Percentiles rank a stretch among this genome's conserved stretches.
Conservation (phyloP, 2,329 filamentous ascomycete genomes). For the Venturia effusa region DNA sequence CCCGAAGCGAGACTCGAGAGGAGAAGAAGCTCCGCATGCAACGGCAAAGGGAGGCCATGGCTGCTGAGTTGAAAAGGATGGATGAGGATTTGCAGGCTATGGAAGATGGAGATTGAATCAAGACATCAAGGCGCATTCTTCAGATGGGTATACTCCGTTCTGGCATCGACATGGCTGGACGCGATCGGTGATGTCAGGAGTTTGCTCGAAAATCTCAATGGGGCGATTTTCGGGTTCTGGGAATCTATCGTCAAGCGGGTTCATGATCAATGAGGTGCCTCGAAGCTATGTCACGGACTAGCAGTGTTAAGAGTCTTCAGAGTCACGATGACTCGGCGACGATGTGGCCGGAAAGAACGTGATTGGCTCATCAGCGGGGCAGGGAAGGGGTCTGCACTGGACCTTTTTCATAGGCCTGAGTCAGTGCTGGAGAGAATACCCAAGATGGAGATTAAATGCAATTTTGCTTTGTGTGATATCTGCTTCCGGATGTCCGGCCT, state of each 20-base stretch:
- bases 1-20: slow-evolving; percentile 16
- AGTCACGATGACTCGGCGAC: neutral
- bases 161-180: too few species aligned
- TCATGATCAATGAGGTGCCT: neutral
- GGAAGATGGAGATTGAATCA: neutral
- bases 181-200: too few species aligned
- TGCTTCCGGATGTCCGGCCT: too few species aligned
- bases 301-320: neutral
- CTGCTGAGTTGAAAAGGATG: slow-evolving; percentile 22
- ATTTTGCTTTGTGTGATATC: too few species aligned
- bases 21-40: slow-evolving; percentile 22
- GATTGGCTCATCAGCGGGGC: too few species aligned
- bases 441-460: too few species aligned
- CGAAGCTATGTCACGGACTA: neutral
- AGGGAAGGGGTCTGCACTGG: too few species aligned
- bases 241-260: neutral
- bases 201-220: too few species aligned
- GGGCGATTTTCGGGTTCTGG: neutral
- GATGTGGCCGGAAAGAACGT: too few species aligned
- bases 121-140: neutral
- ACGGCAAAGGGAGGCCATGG: slow-evolving; percentile 23
- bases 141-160: too few species aligned
- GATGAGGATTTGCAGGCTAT: slow-evolving; percentile 14
- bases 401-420: too few species aligned
- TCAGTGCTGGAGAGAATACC: too few species aligned